Conservation (phyloP, 2,329 filamentous ascomycete species). For the Cyphellophora europaea region DNA sequence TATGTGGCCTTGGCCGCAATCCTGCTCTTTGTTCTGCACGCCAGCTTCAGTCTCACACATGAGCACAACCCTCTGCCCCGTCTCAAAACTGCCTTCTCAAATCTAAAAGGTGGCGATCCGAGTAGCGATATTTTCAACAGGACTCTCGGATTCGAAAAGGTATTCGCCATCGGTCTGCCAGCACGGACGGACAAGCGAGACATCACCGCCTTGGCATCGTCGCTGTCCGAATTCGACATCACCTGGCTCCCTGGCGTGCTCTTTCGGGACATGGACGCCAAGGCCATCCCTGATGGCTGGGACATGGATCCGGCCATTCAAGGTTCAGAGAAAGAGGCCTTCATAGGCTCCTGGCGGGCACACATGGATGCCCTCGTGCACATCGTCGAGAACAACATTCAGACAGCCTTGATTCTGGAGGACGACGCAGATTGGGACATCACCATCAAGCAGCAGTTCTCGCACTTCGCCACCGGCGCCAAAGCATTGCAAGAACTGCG, state of each 20-base stretch:
- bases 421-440: constrained; percentile 39
- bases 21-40: too few species aligned
- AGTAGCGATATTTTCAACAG: too few species aligned
- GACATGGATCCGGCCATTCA: background rate
- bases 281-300: constrained; percentile 27
- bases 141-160: constrained; percentile 4
- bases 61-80: too few species aligned
- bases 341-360: constrained; percentile 28
- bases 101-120: constrained; percentile 56
- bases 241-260: constrained; percentile 36
- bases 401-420: constrained; percentile 34
- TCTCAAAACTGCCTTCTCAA: constrained; percentile 51
- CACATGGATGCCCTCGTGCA: constrained; percentile 27
- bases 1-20: too few species aligned
- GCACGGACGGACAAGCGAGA: constrained; percentile 41
- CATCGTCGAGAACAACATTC: constrained; percentile 25
- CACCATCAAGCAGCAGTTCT: constrained; percentile 17
- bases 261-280: constrained; percentile 31
- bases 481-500: background rate
- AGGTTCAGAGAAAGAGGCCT: background rate
- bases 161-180: constrained; percentile 38
- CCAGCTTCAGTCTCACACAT: too few species aligned
- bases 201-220: constrained; percentile 31
- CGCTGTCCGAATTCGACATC: constrained; percentile 32
- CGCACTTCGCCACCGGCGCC: background rate